Evolutionary conservation across 2,329 filamentous ascomycete genomes (phyloP).

Genomic region (Aspergillus sp.): DNA sequence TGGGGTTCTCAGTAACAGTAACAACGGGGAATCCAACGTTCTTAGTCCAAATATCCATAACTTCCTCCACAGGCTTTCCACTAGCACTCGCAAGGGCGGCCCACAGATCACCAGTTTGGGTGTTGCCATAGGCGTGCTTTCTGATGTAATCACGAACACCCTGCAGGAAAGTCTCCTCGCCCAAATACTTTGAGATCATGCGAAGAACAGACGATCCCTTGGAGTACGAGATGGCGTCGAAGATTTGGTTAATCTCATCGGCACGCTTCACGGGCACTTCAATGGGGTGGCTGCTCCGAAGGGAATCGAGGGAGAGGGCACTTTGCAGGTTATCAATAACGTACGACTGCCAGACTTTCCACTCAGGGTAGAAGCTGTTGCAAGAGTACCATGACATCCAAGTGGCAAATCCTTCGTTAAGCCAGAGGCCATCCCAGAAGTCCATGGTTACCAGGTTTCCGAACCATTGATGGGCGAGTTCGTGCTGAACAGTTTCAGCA

Average conservation of each 20-base stretch:
- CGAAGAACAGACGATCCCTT: slow-evolving; percentile 95
- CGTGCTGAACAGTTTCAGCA: slow-evolving; percentile 94
- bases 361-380: slow-evolving; percentile 94
- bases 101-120: slow-evolving; percentile 89
- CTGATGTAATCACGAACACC: slow-evolving; percentile 89
- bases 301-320: slow-evolving; percentile 83
- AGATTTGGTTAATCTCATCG: slow-evolving; percentile 97
- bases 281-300: slow-evolving; percentile 94
- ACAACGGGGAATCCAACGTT: slow-evolving; percentile 92
- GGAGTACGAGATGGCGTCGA: slow-evolving; percentile 95
- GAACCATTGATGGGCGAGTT: slow-evolving; percentile 97
- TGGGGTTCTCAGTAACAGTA: slow-evolving; percentile 76
- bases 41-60: slow-evolving; percentile 98
- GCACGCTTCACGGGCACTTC: slow-evolving; percentile 95
- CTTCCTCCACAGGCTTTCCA: slow-evolving; percentile 84
- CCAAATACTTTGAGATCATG: slow-evolving; percentile 96
- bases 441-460: slow-evolving; percentile 98
- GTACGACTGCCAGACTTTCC: slow-evolving; percentile 97
- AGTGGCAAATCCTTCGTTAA: slow-evolving; percentile 91
- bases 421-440: slow-evolving; percentile 97
- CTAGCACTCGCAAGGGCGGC: slow-evolving; percentile 83
- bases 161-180: slow-evolving; percentile 90
- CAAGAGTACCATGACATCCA: slow-evolving; percentile 95
- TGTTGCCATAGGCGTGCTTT: slow-evolving; percentile 97
- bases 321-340: slow-evolving; percentile 91